Percentiles rank a stretch among this genome's conserved stretches.
phyloP scores from a whole-genome alignment of 257 asterid species.

The Coffea eugenioides region DNA sequence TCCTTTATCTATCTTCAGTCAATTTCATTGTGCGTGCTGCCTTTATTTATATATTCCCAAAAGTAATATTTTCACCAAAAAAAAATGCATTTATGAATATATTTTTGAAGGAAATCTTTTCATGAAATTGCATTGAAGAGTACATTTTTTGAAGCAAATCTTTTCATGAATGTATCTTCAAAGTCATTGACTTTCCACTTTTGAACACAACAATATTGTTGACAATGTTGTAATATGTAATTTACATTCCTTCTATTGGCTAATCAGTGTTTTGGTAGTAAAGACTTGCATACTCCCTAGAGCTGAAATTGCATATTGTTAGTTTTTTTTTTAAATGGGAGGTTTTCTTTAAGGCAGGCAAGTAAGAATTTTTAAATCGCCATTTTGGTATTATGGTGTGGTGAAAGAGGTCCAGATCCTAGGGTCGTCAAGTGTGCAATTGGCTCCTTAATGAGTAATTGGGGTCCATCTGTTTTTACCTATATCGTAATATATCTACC shows the following conservation, averaged over 20 bases:
- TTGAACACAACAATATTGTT: too few species aligned
- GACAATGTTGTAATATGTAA: background rate
- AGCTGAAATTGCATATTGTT: background rate
- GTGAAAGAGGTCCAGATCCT: too few species aligned
- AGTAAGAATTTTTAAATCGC: too few species aligned
- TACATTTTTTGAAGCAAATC: background rate
- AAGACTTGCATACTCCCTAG: background rate
- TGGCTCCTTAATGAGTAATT: too few species aligned
- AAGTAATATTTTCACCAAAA: background rate
- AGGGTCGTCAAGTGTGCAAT: too few species aligned
- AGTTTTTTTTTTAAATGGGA: background rate
- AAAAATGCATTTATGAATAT: background rate
- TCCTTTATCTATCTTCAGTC: background rate
- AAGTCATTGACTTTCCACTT: background rate
- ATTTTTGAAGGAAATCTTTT: background rate
- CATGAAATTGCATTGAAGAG: background rate
- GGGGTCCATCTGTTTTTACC: too few species aligned
- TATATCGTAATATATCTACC: too few species aligned
- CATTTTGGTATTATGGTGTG: background rate
- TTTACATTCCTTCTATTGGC: too few species aligned
- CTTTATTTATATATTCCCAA: background rate
- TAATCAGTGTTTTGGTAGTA: background rate
- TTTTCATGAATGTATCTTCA: background rate
- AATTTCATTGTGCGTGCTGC: background rate
- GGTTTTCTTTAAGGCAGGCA: background rate